Conservation (phyloP, 2,329 filamentous ascomycete species). For the Colletotrichum melonis region DNA sequence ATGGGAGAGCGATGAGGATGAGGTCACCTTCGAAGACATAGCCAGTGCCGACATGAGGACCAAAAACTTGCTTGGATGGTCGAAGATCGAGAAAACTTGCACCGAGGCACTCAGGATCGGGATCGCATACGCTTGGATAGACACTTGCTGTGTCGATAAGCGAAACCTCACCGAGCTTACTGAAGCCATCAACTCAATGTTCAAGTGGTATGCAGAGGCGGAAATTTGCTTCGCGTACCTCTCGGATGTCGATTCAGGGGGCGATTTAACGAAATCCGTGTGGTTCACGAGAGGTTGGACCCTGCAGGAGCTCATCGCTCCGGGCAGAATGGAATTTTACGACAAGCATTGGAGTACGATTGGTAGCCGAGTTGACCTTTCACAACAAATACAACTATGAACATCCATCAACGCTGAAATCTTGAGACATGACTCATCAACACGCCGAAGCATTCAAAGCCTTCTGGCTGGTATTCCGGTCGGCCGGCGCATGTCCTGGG, state of each 20-base stretch:
- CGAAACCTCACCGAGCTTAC: not conserved
- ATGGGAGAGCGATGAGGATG: not conserved
- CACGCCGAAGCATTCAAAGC: rapidly evolving
- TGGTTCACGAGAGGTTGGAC: constrained; percentile 32
- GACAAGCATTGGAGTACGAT: not conserved
- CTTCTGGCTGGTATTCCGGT: not conserved
- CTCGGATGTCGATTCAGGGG: not conserved
- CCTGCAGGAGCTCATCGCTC: constrained; percentile 29
- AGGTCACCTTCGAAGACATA: not conserved
- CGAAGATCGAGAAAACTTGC: not conserved
- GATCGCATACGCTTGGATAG: constrained; percentile 15
- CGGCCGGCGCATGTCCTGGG: constrained; percentile 40
- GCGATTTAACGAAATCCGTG: not conserved
- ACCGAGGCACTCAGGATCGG: not conserved
- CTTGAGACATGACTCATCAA: not conserved
- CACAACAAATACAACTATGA: not conserved
- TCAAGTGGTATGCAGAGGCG: constrained; percentile 17
- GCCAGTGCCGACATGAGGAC: not conserved
- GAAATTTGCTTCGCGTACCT: constrained; percentile 28
- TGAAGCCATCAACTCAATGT: not conserved
- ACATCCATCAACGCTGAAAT: not conserved
- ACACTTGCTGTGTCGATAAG: not conserved
- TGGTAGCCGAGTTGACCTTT: constrained; percentile 39
- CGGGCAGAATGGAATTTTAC: constrained; percentile 11
- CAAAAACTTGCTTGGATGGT: not conserved